Conservation (phyloP, 2,329 filamentous ascomycete species). For the Coleophoma eucalyptorum region DNA sequence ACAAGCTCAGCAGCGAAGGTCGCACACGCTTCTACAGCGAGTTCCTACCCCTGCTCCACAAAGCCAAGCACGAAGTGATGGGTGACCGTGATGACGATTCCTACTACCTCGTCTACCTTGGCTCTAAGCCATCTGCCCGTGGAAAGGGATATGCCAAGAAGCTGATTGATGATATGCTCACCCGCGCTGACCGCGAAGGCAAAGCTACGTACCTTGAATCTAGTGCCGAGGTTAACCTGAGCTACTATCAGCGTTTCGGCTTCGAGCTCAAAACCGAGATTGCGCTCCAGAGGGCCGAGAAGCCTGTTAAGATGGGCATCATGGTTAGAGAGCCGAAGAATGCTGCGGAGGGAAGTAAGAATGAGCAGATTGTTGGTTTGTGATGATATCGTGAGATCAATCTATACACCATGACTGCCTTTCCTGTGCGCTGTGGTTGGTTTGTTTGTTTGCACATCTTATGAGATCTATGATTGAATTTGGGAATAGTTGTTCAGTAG, state of each 20-base stretch:
- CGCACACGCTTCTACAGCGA: constrained; percentile 72
- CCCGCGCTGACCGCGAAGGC: constrained; percentile 63
- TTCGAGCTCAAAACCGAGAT: constrained; percentile 65
- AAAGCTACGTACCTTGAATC: constrained; percentile 76
- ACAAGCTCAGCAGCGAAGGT: constrained; percentile 69
- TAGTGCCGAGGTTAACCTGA: constrained; percentile 62
- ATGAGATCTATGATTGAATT: too few relatives aligned
- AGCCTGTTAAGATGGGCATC: constrained; percentile 66
- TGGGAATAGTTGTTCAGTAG: too few relatives aligned
- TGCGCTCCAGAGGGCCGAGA: constrained; percentile 51
- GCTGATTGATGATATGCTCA: constrained; percentile 67
- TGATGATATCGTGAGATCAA: too few relatives aligned
- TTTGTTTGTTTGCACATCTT: too few relatives aligned
- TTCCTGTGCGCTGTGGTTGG: too few relatives aligned
- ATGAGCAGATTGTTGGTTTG: constrained; percentile 28
- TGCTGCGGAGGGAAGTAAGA: constrained; percentile 37
- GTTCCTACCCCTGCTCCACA: constrained; percentile 70
- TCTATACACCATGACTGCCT: too few relatives aligned
- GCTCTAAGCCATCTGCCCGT: constrained; percentile 66
- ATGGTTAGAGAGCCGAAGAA: constrained; percentile 71
- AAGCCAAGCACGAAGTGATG: constrained; percentile 67
- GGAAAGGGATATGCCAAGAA: constrained; percentile 70
- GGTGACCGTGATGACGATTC: constrained; percentile 61
- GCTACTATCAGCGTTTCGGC: constrained; percentile 72
- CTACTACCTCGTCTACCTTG: constrained; percentile 83